phyloP scores from a whole-genome alignment of 805 yeast species.

The Metschnikowia peoriensis region DNA sequence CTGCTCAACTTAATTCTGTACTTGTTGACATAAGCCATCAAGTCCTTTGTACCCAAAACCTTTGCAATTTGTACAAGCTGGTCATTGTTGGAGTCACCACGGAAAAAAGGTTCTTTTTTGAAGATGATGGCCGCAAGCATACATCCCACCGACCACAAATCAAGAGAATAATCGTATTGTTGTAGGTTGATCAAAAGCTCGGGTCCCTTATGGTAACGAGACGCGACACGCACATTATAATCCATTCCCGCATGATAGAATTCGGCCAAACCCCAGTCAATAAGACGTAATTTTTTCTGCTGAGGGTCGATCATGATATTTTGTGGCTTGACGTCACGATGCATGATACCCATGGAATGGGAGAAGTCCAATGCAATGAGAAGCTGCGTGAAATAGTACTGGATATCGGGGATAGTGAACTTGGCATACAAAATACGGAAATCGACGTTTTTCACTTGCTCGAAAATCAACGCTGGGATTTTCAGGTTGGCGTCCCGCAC shows the following conservation, averaged over 20 bases:
- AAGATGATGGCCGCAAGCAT: conserved; percentile 89
- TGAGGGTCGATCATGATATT: conserved; percentile 92
- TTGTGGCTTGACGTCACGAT: conserved; percentile 94
- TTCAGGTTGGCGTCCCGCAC: conserved; percentile 77
- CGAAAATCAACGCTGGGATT: conserved; percentile 87
- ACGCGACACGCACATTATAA: conserved; percentile 91
- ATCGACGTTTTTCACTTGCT: conserved; percentile 78
- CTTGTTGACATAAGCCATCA: conserved; percentile 64
- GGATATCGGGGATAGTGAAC: conserved; percentile 70
- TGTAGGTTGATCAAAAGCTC: conserved; percentile 83
- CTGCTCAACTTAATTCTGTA: conserved; percentile 68
- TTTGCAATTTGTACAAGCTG: conserved; percentile 87
- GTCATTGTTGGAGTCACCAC: conserved; percentile 87
- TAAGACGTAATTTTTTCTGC: conserved; percentile 66
- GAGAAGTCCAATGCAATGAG: conserved; percentile 83
- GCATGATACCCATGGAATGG: conserved; percentile 95
- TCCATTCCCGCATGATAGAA: conserved; percentile 87
- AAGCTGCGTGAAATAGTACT: conserved; percentile 78
- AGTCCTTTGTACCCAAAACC: conserved; percentile 81
- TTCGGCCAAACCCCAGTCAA: conserved; percentile 97
- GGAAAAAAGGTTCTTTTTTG: conserved; percentile 88
- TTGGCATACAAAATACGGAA: conserved; percentile 79
- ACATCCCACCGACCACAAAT: conserved; percentile 93
- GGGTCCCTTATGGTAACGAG: conserved; percentile 91
- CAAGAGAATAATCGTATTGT: conserved; percentile 87